These are phyloP conservation scores for Ganoderma meredithae DNA, from an alignment of 1,284 basidiomycete genomes.

Conservation along the genomic window DNA sequence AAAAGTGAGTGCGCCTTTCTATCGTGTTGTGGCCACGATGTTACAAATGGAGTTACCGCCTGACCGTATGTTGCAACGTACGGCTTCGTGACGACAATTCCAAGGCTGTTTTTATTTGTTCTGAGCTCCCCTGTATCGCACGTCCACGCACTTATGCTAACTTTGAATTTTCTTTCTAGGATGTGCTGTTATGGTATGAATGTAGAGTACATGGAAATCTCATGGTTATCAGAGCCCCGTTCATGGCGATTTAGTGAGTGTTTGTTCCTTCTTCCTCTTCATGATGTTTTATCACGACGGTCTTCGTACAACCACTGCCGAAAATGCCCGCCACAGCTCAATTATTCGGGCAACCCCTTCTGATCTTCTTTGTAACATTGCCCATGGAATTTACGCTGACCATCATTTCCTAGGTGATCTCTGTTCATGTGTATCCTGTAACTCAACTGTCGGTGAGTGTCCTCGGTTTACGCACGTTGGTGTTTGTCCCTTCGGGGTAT, in stretches of 20 bases:
- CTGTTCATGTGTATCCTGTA: background rate
- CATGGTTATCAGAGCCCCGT: background rate
- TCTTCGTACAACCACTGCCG: constrained; percentile 84
- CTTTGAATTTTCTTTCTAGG: background rate
- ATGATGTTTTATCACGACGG: constrained; percentile 84
- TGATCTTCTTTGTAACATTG: constrained; percentile 51
- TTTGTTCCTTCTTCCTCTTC: constrained; percentile 15
- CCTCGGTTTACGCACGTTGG: constrained; percentile 1
- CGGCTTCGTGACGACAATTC: constrained; percentile 69
- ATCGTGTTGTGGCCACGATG: constrained; percentile 29
- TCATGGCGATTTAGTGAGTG: constrained; percentile 35
- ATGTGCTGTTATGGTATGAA: background rate
- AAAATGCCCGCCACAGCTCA: constrained; percentile 93
- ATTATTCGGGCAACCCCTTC: constrained; percentile 77
- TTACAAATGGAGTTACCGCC: constrained; percentile 80
- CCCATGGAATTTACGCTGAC: constrained; percentile 21
- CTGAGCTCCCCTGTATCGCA: constrained; percentile 46
- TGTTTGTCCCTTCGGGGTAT: constrained; percentile 13
- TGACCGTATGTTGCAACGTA: constrained; percentile 53
- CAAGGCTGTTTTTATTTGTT: constrained; percentile 75
- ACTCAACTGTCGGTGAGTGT: constrained; percentile 5
- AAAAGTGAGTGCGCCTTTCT: constrained; percentile 21
- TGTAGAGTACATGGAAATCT: background rate
- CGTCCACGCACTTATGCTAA: background rate
- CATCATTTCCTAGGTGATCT: constrained; percentile 8